These are phyloP conservation scores for Vigna unguiculata DNA, from an alignment of 306 rosid genomes.

Conservation along the genomic window DNA sequence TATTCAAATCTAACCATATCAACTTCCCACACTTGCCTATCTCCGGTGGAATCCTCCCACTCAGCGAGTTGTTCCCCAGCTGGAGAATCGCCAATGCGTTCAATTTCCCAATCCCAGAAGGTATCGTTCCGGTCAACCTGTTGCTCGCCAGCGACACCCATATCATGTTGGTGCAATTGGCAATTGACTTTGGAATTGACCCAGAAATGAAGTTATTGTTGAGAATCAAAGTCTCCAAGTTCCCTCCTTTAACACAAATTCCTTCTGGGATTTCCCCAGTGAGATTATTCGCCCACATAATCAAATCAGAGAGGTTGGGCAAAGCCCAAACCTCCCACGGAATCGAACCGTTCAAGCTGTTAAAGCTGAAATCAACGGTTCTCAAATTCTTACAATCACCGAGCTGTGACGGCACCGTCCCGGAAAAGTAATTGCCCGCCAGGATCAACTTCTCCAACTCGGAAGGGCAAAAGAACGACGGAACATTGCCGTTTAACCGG, in stretches of 20 bases:
- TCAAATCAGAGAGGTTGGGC: conserved; percentile 67
- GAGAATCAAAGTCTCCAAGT: conserved; percentile 64
- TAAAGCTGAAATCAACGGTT: conserved; percentile 73
- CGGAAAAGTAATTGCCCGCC: conserved; percentile 59
- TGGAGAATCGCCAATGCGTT: conserved; percentile 66
- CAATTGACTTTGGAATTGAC: conserved; percentile 66
- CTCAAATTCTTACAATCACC: conserved; percentile 63
- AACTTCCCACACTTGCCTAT: conserved; percentile 67
- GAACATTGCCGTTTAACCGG: conserved; percentile 57
- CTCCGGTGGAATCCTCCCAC: conserved; percentile 73
- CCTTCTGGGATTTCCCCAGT: conserved; percentile 70
- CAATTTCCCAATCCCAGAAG: conserved; percentile 66
- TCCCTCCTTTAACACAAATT: conserved; percentile 64
- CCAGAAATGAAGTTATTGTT: conserved; percentile 70
- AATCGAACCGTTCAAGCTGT: conserved; percentile 65
- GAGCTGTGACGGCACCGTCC: conserved; percentile 60
- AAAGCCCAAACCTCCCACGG: conserved; percentile 68
- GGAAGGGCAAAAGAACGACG: conserved; percentile 56
- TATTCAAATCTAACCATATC: conserved; percentile 79
- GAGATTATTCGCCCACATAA: conserved; percentile 80
- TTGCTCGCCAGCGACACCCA: conserved; percentile 74
- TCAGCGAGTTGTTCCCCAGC: conserved; percentile 72
- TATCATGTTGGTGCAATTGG: conserved; percentile 68
- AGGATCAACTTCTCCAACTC: conserved; percentile 65
- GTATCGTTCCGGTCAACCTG: conserved; percentile 63